Base-by-base conservation (phyloP, 2,329 filamentous ascomycete genomes). In the Berkeleyomyces basicola region DNA sequence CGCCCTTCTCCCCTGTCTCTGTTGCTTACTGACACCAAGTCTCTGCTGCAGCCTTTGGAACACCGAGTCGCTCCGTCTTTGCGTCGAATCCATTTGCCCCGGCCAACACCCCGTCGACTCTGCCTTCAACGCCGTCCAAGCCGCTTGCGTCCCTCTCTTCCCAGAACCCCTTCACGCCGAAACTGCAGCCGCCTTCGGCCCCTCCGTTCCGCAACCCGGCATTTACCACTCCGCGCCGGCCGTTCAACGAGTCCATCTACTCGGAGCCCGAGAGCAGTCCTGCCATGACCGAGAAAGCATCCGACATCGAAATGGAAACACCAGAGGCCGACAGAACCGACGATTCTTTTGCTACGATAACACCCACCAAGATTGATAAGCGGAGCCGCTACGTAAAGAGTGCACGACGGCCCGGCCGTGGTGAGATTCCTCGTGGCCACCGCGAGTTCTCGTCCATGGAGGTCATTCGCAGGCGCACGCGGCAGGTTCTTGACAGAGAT, bases 221-320 rank as follows among this genome's bases (percentile, higher is more conserved):
- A 2, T 86, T 86, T 66, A 84, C 79, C 1, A 86, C 83, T 0
- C 83, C 82, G 0, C 79, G 83, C 58, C 81, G 78, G 64, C 77
- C 79, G 0, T 74, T 80, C 64, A 81, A 84, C 43, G 76, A 80
- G 42, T 73, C 77, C 14, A 69, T 75, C 2, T 72, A 80, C 58
- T 82, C 81, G 3, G 82, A 84, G 68, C 76, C 78, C 51, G 83
- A 86, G 65, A 79, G 81, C 16, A 85, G 82, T 66, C 83, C 83
- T 16, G 80, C 79, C 36, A 72, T 74, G 68, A 83, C 80, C 53
- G 82, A 85, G 67, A 74, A 70, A 47, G 83, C 82, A 0, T 81
- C 73, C 61, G 75, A 77, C 59, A 66, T 75, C 39, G 73, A 72
- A 62, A 75, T 79, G 72, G 67, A 62, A 55, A 62, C 61, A 14